Conservation (phyloP, 305 asterid species). For the Fraxinus platypoda region DNA sequence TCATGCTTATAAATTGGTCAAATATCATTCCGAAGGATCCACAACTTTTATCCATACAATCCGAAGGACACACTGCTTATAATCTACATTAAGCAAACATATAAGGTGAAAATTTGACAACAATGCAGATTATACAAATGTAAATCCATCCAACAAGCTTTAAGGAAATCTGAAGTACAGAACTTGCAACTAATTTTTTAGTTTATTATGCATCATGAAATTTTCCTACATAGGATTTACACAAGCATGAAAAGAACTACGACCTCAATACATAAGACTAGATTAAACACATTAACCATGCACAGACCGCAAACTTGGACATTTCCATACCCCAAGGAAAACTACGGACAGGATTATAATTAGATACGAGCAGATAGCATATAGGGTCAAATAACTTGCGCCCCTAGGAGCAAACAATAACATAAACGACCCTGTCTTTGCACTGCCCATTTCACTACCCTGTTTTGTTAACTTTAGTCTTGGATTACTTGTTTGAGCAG, state of each 20-base stretch:
- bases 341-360: constrained; percentile 34
- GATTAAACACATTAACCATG: constrained; percentile 19
- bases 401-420: constrained; percentile 17
- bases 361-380: constrained; percentile 24
- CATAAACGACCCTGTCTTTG: constrained; percentile 19
- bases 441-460: constrained; percentile 14
- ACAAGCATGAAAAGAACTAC: constrained; percentile 14
- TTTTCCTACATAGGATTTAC: constrained; percentile 23
- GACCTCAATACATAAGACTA: constrained; percentile 15
- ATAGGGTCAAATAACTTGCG: constrained; percentile 21
- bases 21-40: neutral
- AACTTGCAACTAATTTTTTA: neutral
- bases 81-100: neutral
- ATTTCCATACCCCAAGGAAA: constrained; percentile 40
- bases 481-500: constrained; percentile 20
- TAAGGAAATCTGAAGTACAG: neutral
- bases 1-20: neutral
- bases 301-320: constrained; percentile 31
- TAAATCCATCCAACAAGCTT: neutral
- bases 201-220: constrained; percentile 14
- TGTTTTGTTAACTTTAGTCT: constrained; percentile 3
- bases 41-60: neutral
- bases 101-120: neutral
- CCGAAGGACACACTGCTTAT: neutral
- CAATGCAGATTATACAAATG: neutral